Conservation (phyloP, 805 yeast species). For the Lachancea kluyveri region DNA sequence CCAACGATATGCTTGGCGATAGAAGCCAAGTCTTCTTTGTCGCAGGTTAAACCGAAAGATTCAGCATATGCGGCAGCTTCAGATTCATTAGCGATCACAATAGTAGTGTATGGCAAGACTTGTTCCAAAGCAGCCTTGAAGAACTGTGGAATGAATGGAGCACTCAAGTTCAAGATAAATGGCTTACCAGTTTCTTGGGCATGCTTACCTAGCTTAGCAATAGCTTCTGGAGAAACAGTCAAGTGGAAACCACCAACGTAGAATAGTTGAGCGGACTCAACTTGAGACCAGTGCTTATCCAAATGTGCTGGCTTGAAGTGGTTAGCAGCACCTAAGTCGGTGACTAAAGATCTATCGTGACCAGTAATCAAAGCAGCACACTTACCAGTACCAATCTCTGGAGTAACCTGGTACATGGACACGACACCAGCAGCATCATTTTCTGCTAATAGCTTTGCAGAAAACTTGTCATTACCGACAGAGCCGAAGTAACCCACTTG, state of each 20-base stretch:
- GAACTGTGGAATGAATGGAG: slow-evolving; percentile 94
- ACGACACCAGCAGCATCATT: slow-evolving; percentile 83
- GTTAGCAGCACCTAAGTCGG: slow-evolving; percentile 97
- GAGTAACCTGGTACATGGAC: slow-evolving; percentile 79
- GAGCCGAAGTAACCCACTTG: slow-evolving; percentile 93
- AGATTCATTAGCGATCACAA: slow-evolving; percentile 89
- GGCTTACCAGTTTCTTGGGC: slow-evolving; percentile 78
- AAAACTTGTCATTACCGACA: slow-evolving; percentile 88
- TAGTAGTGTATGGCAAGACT: slow-evolving; percentile 81
- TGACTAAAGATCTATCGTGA: slow-evolving; percentile 83
- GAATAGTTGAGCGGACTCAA: slow-evolving; percentile 72
- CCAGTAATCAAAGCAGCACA: slow-evolving; percentile 95
- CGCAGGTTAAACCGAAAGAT: slow-evolving; percentile 56
- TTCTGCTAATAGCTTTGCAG: slow-evolving; percentile 75
- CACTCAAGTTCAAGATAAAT: slow-evolving; percentile 82
- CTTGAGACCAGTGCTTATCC: slow-evolving; percentile 78
- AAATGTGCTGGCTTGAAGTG: slow-evolving; percentile 88
- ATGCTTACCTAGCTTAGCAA: slow-evolving; percentile 81
- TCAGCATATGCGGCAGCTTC: slow-evolving; percentile 95
- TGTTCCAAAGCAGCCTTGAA: slow-evolving; percentile 86
- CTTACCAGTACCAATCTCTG: slow-evolving; percentile 81
- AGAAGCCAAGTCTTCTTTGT: slow-evolving; percentile 52
- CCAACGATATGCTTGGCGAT: slow-evolving; percentile 68
- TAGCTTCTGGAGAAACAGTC: slow-evolving; percentile 96
- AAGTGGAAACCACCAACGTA: slow-evolving; percentile 99